Evolutionary conservation across 2,329 filamentous ascomycete genomes (phyloP).

Genomic region (Rutstroemia sp.): DNA sequence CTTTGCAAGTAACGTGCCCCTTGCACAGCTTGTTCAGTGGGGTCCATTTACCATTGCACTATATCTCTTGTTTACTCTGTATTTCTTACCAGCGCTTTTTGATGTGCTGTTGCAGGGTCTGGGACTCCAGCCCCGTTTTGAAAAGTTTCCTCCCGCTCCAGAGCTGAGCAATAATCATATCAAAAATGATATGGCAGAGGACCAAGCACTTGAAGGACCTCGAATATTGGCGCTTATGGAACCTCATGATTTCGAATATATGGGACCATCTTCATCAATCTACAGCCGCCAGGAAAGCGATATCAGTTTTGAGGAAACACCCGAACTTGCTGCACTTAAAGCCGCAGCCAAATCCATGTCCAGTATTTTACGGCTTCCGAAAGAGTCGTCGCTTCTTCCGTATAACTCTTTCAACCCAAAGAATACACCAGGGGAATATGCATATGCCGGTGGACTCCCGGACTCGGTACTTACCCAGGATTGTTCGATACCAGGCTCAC

Average conservation of each 20-base stretch:
- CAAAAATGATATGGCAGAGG: no score
- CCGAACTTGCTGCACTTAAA: not conserved
- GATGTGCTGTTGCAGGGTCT: not conserved
- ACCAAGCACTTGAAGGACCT: not conserved
- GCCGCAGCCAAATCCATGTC: not conserved
- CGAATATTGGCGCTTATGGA: not conserved
- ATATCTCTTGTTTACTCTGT: constrained; percentile 12
- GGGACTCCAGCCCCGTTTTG: not conserved
- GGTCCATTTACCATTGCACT: constrained; percentile 10
- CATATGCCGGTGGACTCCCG: no score
- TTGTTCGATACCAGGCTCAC: no score
- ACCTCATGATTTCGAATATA: not conserved
- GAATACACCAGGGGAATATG: no score
- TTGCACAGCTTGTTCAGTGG: constrained; percentile 10
- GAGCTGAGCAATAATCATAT: no score
- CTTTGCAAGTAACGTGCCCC: constrained; percentile 8
- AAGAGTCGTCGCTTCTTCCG: no score
- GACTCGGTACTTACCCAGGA: no score
- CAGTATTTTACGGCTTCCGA: no score
- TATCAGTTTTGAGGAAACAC: not conserved
- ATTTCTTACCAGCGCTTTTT: constrained; percentile 7
- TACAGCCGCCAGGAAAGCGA: not conserved
- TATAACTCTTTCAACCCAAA: no score
- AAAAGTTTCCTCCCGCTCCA: not conserved
- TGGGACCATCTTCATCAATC: not conserved